Conservation (phyloP, 116 monocot genomes). For the Papilionanthe hybrid region DNA sequence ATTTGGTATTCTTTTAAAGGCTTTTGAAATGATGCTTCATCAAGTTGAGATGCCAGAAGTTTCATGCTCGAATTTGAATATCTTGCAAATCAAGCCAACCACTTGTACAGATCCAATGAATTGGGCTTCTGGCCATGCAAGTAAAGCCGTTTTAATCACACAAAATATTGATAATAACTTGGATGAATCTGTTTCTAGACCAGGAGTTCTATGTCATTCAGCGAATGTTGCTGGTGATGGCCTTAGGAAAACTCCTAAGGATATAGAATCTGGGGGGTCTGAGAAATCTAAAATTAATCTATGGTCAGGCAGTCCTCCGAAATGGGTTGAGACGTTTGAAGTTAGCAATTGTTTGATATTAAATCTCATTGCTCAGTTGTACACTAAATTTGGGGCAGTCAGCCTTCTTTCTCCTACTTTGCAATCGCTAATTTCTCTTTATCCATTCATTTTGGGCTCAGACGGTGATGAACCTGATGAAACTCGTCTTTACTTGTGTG, state of each 20-base stretch:
- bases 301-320: conserved; percentile 61
- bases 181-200: conserved; percentile 29
- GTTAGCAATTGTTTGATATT: conserved; percentile 35
- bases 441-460: conserved; percentile 22
- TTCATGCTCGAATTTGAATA: conserved; percentile 8
- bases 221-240: conserved; percentile 4
- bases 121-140: conserved; percentile 42
- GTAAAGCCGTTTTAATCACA: conserved; percentile 40
- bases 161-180: conserved; percentile 45
- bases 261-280: background rate
- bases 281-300: conserved; percentile 26
- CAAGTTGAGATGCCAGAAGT: conserved; percentile 10
- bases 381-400: conserved; percentile 24
- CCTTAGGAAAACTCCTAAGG: background rate
- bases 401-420: conserved; percentile 52
- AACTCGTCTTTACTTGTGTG: conserved; percentile 29
- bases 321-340: conserved; percentile 63
- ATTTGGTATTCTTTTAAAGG: background rate
- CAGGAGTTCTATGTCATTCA: conserved; percentile 18
- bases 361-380: conserved; percentile 42
- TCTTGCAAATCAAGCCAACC: background rate
- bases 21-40: background rate
- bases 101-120: conserved; percentile 15
- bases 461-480: conserved; percentile 43
- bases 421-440: conserved; percentile 30